phyloP scores from a whole-genome alignment of 1,284 basidiomycete genomes.

The Cutaneotrichosporon curvatum region DNA sequence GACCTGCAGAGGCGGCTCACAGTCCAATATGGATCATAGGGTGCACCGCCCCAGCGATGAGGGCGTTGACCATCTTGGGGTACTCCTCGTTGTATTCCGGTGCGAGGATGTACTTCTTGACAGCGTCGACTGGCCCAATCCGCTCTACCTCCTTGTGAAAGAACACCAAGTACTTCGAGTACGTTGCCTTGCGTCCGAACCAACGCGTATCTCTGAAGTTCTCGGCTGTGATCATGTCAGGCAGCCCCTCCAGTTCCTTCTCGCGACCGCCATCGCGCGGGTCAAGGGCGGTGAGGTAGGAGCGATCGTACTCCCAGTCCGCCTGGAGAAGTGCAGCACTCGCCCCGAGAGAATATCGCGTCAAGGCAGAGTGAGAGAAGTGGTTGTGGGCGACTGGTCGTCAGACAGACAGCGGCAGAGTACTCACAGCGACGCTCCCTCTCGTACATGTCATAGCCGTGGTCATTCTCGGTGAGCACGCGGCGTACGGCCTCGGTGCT shows the following conservation, averaged over 20 bases:
- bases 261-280: slow-evolving; percentile 40
- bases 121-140: slow-evolving; percentile 47
- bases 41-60: slow-evolving; percentile 52
- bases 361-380: slow-evolving; percentile 50
- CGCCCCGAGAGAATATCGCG: slow-evolving; percentile 60
- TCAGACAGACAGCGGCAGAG: background rate
- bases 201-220: slow-evolving; percentile 54
- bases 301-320: slow-evolving; percentile 28
- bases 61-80: slow-evolving; percentile 54
- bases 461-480: slow-evolving; percentile 54
- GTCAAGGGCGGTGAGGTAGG: slow-evolving; percentile 49
- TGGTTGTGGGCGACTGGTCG: slow-evolving; percentile 54
- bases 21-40: slow-evolving; percentile 63
- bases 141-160: slow-evolving; percentile 52
- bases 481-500: slow-evolving; percentile 50
- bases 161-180: slow-evolving; percentile 55
- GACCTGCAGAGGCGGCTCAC: background rate
- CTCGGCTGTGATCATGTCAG: slow-evolving; percentile 29
- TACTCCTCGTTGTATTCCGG: slow-evolving; percentile 43
- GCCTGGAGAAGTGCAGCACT: slow-evolving; percentile 52
- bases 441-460: slow-evolving; percentile 56
- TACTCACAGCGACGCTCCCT: slow-evolving; percentile 27
- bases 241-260: slow-evolving; percentile 19
- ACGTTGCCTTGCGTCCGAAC: slow-evolving; percentile 53
- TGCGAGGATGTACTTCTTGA: slow-evolving; percentile 56